phyloP scores from a whole-genome alignment of 805 yeast species.

The Yarrowia keelungensis region DNA sequence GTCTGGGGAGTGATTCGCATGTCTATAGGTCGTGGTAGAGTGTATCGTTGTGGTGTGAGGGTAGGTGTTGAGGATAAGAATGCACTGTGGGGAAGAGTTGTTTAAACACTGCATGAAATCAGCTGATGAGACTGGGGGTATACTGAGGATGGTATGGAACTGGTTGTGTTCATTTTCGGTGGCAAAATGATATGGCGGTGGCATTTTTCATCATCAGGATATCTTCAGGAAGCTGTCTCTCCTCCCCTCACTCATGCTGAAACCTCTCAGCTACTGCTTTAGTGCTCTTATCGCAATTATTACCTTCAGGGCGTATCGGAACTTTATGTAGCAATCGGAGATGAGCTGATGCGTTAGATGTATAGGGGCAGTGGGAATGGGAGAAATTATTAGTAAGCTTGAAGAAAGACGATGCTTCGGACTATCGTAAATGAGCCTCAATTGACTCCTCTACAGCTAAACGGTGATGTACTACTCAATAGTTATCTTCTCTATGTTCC shows the following conservation, averaged over 20 bases:
- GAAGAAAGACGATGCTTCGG: no score
- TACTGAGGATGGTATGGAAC: background rate
- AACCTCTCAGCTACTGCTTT: background rate
- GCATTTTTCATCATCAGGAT: no score
- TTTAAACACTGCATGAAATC: conserved; percentile 26
- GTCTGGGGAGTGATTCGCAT: conserved; percentile 31
- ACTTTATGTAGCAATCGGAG: conserved; percentile 3
- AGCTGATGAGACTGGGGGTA: conserved; percentile 4
- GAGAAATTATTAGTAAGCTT: no score
- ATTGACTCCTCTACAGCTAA: no score
- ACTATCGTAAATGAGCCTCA: no score
- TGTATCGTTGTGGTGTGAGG: background rate
- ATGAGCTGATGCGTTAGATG: no score
- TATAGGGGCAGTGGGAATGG: no score
- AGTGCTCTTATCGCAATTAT: conserved; percentile 16
- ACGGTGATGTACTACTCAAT: no score
- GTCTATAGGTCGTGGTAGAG: background rate
- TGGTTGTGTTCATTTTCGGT: background rate
- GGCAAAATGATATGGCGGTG: no score
- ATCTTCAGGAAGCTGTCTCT: no score
- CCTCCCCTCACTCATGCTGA: no score
- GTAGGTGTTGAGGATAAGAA: background rate
- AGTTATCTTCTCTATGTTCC: no score
- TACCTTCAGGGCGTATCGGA: conserved; percentile 32
- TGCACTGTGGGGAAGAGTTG: conserved; percentile 27